Conservation (phyloP, 1,284 basidiomycete species). For the Austroboletus niveus region DNA sequence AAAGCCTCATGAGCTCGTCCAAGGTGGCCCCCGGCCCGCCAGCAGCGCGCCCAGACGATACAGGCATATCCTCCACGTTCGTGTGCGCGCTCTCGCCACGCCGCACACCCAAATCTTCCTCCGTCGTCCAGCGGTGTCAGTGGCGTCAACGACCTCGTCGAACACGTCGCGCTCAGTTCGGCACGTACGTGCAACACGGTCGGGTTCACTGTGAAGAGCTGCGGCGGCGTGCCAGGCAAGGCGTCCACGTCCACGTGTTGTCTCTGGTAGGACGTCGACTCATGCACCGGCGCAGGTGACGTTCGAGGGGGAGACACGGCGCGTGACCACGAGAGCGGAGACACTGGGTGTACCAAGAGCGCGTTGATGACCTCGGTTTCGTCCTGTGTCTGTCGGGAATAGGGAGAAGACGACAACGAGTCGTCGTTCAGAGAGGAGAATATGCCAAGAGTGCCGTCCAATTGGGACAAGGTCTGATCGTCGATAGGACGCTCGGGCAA, state of each 20-base stretch:
- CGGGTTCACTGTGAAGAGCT: conserved; percentile 9
- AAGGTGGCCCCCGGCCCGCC: conserved; percentile 26
- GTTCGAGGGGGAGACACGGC: not conserved
- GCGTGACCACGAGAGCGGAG: conserved; percentile 6
- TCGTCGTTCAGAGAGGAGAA: not conserved
- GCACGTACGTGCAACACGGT: conserved; percentile 5
- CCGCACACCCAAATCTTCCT: not conserved
- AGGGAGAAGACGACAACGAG: conserved; percentile 11
- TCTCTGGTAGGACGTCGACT: too few species aligned
- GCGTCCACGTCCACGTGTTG: too few species aligned
- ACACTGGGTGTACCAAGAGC: conserved; percentile 15
- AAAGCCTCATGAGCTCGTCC: conserved; percentile 12
- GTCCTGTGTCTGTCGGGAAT: conserved; percentile 7
- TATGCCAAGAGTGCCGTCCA: too few species aligned
- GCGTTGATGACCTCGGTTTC: conserved; percentile 22
- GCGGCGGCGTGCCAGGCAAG: not conserved
- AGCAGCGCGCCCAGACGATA: not conserved
- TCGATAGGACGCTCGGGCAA: too few species aligned
- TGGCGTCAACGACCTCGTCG: not conserved
- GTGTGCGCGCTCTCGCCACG: too few species aligned
- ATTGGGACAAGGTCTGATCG: not conserved
- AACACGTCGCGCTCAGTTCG: too few species aligned
- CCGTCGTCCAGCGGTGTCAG: conserved; percentile 16
- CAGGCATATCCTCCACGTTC: not conserved
- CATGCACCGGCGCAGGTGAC: too few species aligned